Conservation (phyloP, 2,329 filamentous ascomycete species). For the Talaromyces sp. region DNA sequence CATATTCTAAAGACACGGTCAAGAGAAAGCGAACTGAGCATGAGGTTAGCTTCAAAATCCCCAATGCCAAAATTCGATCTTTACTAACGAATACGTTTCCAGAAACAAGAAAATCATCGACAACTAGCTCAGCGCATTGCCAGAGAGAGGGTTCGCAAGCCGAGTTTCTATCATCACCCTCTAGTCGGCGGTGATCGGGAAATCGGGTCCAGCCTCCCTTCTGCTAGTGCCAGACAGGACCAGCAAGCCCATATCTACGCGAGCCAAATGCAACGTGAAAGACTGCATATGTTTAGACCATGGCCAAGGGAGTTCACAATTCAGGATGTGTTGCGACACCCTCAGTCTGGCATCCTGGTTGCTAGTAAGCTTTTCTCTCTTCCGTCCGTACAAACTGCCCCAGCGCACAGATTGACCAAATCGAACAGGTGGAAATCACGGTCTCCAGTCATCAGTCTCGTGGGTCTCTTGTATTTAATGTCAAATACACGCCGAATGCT, state of each 20-base stretch:
- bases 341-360: conserved; percentile 39
- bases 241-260: conserved; percentile 35
- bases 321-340: conserved; percentile 37
- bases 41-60: conserved; percentile 24
- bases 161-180: conserved; percentile 32
- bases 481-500: conserved; percentile 6
- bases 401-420: not conserved
- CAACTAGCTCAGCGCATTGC: conserved; percentile 29
- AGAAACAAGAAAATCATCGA: conserved; percentile 34
- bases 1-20: conserved; percentile 62
- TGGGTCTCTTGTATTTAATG: conserved; percentile 20
- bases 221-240: conserved; percentile 25
- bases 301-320: conserved; percentile 32
- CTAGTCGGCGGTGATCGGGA: conserved; percentile 34
- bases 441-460: conserved; percentile 35
- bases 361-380: conserved; percentile 12
- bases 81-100: conserved; percentile 6
- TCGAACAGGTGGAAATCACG: conserved; percentile 31
- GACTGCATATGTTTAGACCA: conserved; percentile 35
- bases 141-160: conserved; percentile 38
- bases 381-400: too few species aligned
- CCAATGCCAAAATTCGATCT: not conserved
- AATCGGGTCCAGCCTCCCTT: conserved; percentile 24
- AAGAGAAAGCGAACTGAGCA: conserved; percentile 58
- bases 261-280: conserved; percentile 34